These are phyloP conservation scores for Neurospora sp. DNA, from an alignment of 495 filamentous ascomycete genomes.

Conservation along the genomic window DNA sequence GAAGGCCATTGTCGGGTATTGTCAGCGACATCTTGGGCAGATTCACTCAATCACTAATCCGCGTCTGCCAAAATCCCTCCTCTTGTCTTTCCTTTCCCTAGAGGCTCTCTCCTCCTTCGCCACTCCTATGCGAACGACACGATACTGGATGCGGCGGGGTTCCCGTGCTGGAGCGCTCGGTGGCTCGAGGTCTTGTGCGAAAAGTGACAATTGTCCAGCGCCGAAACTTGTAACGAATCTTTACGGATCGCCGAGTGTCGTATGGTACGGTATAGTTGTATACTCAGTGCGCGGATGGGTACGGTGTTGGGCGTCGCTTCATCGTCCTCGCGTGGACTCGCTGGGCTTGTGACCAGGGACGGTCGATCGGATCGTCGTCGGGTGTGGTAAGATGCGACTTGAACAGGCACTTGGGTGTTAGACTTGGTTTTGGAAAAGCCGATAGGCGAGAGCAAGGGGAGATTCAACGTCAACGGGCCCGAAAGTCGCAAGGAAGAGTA, in stretches of 20 bases:
- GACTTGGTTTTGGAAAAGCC: not conserved
- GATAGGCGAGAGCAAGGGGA: not conserved
- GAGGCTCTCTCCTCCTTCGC: not conserved
- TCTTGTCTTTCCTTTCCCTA: not conserved
- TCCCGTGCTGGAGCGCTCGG: not conserved
- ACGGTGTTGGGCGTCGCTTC: not conserved
- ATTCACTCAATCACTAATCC: constrained; percentile 2
- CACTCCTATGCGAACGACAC: not conserved
- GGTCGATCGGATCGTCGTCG: not conserved
- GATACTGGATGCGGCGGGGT: not conserved
- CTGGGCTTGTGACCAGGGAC: not conserved
- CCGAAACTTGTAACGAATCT: not conserved
- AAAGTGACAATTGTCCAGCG: not conserved
- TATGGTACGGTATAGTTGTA: not conserved
- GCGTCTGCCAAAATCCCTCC: constrained; percentile 2
- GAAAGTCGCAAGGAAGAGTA: not conserved
- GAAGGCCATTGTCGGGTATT: constrained; percentile 33
- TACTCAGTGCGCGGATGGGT: not conserved
- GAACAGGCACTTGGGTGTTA: not conserved
- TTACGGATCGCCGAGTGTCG: not conserved
- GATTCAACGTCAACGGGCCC: not conserved
- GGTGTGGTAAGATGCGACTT: not conserved
- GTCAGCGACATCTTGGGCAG: constrained; percentile 24
- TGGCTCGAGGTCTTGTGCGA: not conserved
- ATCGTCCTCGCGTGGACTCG: not conserved